Base-by-base conservation (phyloP, 257 asterid species). In the Orobanche coerulescens region DNA sequence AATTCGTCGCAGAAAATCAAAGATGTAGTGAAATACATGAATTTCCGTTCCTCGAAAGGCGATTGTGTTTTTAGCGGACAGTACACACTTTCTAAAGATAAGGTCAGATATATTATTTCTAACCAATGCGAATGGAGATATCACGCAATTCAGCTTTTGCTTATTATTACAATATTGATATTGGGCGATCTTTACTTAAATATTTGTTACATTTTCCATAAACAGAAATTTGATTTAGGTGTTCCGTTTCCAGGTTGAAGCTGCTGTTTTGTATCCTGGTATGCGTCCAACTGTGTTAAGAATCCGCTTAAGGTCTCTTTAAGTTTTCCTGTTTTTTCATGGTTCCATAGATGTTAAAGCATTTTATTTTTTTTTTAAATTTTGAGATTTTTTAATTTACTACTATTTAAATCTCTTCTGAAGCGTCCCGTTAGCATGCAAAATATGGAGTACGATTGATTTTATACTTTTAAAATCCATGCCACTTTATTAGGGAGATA, bases 211-310 rank as follows among this genome's bases (percentile, higher is more conserved):
- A 26, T 37, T 30, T 30, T 34, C 51, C 7, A 6, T 36, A 16
- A 57, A 47, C 6, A 1, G 12, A 44, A 56, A 25, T 57, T 56
- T 68, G 61, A 30, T 59, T 53, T 60, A 2, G 22, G 14, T 7
- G 2, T 52, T 62, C 47, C 30, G 16, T 51, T 68, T 66, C 64
- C 75, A 92, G 98, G 94, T 89, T 71, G 97, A 84, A 81, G 90
- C 98, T 78, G 98, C 98, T 13, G 67, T 84, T 65, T 54, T 92
- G 74, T 92, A 92, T 75, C 95, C 98, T 47, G 98, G 98, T n/a
- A n/a, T 55, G 77, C 89, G 95, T 46, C 95, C 89, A 47, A 92
- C 98, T 46, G 97, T 86, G 43, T 66, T 81, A 75, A 82, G 98
- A 72, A 78, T 84, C 75, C 98, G 95, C 58, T 66, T 92, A 71